Conservation (phyloP, 2,329 filamentous ascomycete genomes). For the Metarhizium sp. region DNA sequence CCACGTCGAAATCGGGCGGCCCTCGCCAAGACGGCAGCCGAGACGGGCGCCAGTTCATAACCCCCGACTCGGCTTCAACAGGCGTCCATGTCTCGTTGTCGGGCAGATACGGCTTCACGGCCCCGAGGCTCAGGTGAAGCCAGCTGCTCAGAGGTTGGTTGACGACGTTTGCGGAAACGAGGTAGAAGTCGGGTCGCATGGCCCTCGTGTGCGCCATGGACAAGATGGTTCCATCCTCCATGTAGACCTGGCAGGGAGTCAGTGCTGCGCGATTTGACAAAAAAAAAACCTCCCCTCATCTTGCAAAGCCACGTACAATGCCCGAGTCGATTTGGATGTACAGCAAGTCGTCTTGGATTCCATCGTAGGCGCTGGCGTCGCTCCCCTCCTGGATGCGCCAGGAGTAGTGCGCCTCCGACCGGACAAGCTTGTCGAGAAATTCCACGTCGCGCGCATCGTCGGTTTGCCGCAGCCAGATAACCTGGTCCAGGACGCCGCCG, state of each 20-base stretch:
- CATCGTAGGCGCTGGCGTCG: slow-evolving; percentile 29
- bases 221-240: slow-evolving; percentile 33
- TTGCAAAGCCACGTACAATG: slow-evolving; percentile 21
- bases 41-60: slow-evolving; percentile 29
- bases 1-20: slow-evolving; percentile 17
- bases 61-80: slow-evolving; percentile 13
- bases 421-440: slow-evolving; percentile 28
- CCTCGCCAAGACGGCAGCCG: slow-evolving; percentile 24
- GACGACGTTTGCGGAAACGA: slow-evolving; percentile 36
- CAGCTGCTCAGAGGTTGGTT: slow-evolving; percentile 45
- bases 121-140: slow-evolving; percentile 44
- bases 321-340: slow-evolving; percentile 29
- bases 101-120: slow-evolving; percentile 43
- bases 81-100: slow-evolving; percentile 21
- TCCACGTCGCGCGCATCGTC: slow-evolving; percentile 26
- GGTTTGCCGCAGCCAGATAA: slow-evolving; percentile 35
- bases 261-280: neutral
- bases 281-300: no score
- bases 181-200: slow-evolving; percentile 37
- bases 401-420: slow-evolving; percentile 27
- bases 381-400: slow-evolving; percentile 19
- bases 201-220: slow-evolving; percentile 39
- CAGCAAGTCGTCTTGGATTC: slow-evolving; percentile 35
- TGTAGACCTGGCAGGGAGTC: slow-evolving; percentile 15
- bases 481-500: slow-evolving; percentile 33